phyloP scores from a whole-genome alignment of 208 protist species.

The Crithidia mellificae region DNA sequence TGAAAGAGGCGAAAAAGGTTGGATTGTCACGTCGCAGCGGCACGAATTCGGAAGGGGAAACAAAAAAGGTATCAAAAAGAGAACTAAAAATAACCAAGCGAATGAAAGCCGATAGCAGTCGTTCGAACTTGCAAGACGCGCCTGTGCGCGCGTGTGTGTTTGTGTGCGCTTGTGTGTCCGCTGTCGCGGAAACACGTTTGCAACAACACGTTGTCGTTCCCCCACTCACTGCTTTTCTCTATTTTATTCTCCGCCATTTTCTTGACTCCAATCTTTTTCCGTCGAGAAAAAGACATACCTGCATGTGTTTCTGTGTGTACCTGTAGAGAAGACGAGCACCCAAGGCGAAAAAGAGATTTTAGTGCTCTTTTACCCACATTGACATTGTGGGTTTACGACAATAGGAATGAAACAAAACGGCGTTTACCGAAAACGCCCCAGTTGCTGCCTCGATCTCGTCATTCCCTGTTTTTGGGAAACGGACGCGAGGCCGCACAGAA shows the following conservation, averaged over 20 bases:
- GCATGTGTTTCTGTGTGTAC: background rate
- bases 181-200: background rate
- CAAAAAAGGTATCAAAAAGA: background rate
- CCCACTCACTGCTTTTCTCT: background rate
- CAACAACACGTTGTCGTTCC: background rate
- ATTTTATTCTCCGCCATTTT: too few relatives aligned
- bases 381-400: too few relatives aligned
- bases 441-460: background rate
- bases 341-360: constrained; percentile 14
- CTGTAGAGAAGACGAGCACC: background rate
- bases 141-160: background rate
- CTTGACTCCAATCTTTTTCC: too few relatives aligned
- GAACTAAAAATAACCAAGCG: background rate
- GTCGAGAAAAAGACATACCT: too few relatives aligned
- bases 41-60: constrained; percentile 6
- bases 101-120: constrained; percentile 2
- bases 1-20: background rate
- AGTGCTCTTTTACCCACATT: constrained; percentile 7
- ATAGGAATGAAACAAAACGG: background rate
- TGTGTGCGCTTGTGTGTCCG: background rate
- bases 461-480: constrained; percentile 4
- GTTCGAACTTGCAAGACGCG: background rate
- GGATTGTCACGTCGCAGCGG: background rate
- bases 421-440: constrained; percentile 7
- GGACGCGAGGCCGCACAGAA: background rate